A percentile compares a stretch with the other conserved stretches of the same genome.
Conservation (phyloP, 2,329 filamentous ascomycete genomes). For the Daldinia sp. region DNA sequence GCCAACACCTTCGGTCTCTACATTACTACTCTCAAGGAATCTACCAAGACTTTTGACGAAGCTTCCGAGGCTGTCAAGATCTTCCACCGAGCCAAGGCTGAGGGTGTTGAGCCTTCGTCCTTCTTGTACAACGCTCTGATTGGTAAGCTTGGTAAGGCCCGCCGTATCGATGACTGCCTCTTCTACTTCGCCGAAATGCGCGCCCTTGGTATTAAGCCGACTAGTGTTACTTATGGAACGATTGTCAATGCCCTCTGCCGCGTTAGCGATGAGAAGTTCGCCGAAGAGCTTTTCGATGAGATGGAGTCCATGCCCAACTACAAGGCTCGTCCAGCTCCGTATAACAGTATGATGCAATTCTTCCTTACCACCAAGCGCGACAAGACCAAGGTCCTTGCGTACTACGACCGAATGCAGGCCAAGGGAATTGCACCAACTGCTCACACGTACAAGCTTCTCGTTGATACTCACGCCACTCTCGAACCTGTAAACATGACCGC, state of each 20-base stretch:
- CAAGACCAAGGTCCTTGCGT: slow-evolving; percentile 89
- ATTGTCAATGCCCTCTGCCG: slow-evolving; percentile 98
- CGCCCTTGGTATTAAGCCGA: slow-evolving; percentile 88
- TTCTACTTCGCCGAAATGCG: slow-evolving; percentile 99
- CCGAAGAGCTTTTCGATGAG: slow-evolving; percentile 97
- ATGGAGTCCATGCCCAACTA: slow-evolving; percentile 99
- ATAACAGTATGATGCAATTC: slow-evolving; percentile 99
- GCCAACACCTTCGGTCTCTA: slow-evolving; percentile 98
- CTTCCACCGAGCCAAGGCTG: slow-evolving; percentile 90
- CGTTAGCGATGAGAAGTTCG: slow-evolving; percentile 96
- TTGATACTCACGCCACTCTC: slow-evolving; percentile 93
- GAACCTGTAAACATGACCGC: slow-evolving; percentile 89
- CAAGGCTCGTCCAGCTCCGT: slow-evolving; percentile 94
- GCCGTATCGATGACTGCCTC: slow-evolving; percentile 96
- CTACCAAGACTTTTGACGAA: slow-evolving; percentile 96
- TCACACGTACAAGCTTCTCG: slow-evolving; percentile 96
- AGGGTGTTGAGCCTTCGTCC: slow-evolving; percentile 94
- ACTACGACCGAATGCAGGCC: slow-evolving; percentile 93
- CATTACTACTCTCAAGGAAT: slow-evolving; percentile 98
- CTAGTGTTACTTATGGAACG: slow-evolving; percentile 96
- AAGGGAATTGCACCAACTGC: slow-evolving; percentile 89
- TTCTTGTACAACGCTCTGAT: slow-evolving; percentile 99
- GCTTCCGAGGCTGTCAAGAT: slow-evolving; percentile 97
- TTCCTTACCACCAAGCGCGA: slow-evolving; percentile 98
- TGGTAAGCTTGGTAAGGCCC: slow-evolving; percentile 96